These are phyloP conservation scores for Cordyceps javanica DNA, from an alignment of 2,329 filamentous ascomycete species.

Conservation along the genomic window DNA sequence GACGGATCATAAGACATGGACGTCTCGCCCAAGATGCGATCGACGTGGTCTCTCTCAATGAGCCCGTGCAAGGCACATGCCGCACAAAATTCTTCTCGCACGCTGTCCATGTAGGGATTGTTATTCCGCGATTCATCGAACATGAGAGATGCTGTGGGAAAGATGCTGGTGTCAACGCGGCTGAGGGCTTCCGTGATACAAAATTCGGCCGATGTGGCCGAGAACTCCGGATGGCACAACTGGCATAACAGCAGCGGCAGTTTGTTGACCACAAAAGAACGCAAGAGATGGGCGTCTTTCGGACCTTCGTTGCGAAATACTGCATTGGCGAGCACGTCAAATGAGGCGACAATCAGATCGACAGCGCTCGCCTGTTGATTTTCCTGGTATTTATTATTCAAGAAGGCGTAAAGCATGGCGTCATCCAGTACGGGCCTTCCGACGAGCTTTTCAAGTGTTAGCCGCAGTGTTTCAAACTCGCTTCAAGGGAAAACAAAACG, in stretches of 20 bases:
- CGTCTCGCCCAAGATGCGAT: slow-evolving; percentile 75
- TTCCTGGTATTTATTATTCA: slow-evolving; percentile 80
- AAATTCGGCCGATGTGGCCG: slow-evolving; percentile 68
- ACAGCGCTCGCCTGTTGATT: slow-evolving; percentile 72
- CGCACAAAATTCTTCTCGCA: slow-evolving; percentile 73
- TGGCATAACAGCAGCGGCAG: slow-evolving; percentile 49
- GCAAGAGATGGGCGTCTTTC: slow-evolving; percentile 63
- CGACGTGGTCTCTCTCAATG: slow-evolving; percentile 71
- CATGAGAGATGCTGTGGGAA: slow-evolving; percentile 53
- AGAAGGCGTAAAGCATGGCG: slow-evolving; percentile 65
- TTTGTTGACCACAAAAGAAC: slow-evolving; percentile 77
- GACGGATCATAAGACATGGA: slow-evolving; percentile 73
- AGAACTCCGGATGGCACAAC: slow-evolving; percentile 58
- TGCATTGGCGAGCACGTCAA: slow-evolving; percentile 83
- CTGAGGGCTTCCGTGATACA: slow-evolving; percentile 65
- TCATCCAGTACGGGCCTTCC: slow-evolving; percentile 82
- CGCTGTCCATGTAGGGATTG: slow-evolving; percentile 52
- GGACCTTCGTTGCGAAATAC: slow-evolving; percentile 60
- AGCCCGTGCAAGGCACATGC: slow-evolving; percentile 83
- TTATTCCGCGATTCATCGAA: slow-evolving; percentile 53
- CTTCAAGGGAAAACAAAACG: slow-evolving; percentile 29
- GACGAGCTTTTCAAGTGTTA: slow-evolving; percentile 54
- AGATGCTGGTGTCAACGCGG: slow-evolving; percentile 76
- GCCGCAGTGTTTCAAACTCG: too few relatives aligned
- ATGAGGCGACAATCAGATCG: slow-evolving; percentile 80